Percentiles rank a stretch among this genome's conserved stretches.
Conservation (phyloP, 2,329 filamentous ascomycete species). For the Achaetomium macrosporum region DNA sequence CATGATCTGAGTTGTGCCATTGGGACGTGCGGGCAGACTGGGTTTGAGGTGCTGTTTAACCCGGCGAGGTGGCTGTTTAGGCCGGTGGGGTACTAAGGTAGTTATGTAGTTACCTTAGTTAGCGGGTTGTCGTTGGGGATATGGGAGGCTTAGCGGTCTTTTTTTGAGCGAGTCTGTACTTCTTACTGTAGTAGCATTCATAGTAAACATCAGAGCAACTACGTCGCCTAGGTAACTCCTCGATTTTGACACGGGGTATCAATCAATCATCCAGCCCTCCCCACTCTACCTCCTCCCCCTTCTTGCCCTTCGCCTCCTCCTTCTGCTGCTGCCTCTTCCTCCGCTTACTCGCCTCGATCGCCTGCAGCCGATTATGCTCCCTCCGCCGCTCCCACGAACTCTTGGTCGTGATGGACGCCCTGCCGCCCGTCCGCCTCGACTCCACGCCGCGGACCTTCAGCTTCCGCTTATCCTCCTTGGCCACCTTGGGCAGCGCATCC, state of each 20-base stretch:
- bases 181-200: not conserved
- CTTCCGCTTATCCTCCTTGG: conserved; percentile 76
- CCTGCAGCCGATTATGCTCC: conserved; percentile 61
- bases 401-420: conserved; percentile 73
- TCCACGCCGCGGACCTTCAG: conserved; percentile 79
- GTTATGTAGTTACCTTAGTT: not conserved
- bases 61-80: conserved; percentile 53
- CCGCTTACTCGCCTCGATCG: conserved; percentile 56
- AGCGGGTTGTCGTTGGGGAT: not conserved
- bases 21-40: conserved; percentile 62
- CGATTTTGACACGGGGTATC: conserved; percentile 2
- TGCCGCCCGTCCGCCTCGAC: conserved; percentile 48
- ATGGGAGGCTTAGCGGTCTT: not conserved
- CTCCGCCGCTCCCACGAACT: conserved; percentile 66
- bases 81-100: conserved; percentile 14
- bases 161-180: too few relatives aligned
- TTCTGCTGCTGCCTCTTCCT: conserved; percentile 36
- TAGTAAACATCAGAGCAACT: too few relatives aligned
- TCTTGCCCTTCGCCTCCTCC: conserved; percentile 8
- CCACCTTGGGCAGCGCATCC: conserved; percentile 75
- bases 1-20: conserved; percentile 67
- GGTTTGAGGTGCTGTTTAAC: conserved; percentile 62
- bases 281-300: conserved; percentile 24
- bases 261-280: conserved; percentile 26
- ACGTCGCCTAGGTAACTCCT: too few relatives aligned